phyloP scores from a whole-genome alignment of 106 monocot species.

The Hemerocallis citrina region DNA sequence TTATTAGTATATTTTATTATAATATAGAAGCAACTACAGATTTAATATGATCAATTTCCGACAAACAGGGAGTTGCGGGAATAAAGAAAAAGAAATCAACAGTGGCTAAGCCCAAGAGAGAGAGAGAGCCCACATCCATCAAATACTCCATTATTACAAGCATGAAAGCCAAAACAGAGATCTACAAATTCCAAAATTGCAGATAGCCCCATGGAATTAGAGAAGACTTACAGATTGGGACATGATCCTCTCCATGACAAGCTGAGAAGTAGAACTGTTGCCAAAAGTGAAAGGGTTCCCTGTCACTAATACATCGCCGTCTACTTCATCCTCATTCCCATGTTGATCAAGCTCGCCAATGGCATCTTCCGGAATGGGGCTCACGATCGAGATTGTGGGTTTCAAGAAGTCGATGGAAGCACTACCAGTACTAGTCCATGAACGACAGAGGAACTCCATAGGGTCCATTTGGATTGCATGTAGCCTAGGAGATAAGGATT shows the following conservation, averaged over 20 bases:
- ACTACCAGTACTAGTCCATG: constrained; percentile 45
- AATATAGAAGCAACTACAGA: too few relatives aligned
- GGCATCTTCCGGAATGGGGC: constrained; percentile 33
- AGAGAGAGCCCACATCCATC: too few relatives aligned
- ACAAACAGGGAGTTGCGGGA: too few relatives aligned
- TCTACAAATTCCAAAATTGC: too few relatives aligned
- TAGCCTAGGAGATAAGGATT: constrained; percentile 17
- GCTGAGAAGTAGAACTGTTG: constrained; percentile 75
- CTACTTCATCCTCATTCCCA: constrained; percentile 13
- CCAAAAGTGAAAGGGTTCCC: constrained; percentile 75
- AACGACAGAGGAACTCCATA: constrained; percentile 83
- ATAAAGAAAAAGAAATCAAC: too few relatives aligned
- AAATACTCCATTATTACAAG: neutral
- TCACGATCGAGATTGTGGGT: neutral
- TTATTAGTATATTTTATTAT: too few relatives aligned
- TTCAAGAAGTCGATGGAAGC: constrained; percentile 39
- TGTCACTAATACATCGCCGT: too few relatives aligned
- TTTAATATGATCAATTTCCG: too few relatives aligned
- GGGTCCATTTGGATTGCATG: constrained; percentile 18
- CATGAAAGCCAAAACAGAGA: neutral
- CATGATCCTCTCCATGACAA: constrained; percentile 88
- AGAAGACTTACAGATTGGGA: constrained; percentile 78
- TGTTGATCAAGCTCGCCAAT: constrained; percentile 12
- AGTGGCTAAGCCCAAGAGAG: too few relatives aligned
- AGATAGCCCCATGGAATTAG: too few relatives aligned